These are phyloP conservation scores for Cutaneotrichosporon arboriforme DNA, from an alignment of 1,284 basidiomycete species.

Conservation along the genomic window DNA sequence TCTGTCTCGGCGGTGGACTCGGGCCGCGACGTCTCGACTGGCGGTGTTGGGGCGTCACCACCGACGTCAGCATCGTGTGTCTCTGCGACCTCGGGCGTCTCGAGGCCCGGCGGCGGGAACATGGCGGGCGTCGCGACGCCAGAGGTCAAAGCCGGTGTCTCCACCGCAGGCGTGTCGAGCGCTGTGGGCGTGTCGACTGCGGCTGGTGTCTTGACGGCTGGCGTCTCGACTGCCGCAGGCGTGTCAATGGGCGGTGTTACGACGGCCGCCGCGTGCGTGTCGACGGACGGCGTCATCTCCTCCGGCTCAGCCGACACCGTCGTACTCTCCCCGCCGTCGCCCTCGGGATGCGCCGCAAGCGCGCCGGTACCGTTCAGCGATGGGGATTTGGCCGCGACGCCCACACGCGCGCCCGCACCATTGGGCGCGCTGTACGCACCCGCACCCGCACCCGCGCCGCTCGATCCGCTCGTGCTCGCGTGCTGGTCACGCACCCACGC, in stretches of 20 bases:
- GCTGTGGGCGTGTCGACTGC: neutral
- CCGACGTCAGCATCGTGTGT: neutral
- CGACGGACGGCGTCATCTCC: neutral
- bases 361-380: neutral
- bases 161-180: neutral
- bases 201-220: neutral
- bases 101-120: neutral
- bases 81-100: neutral
- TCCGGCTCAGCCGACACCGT: neutral
- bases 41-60: too few relatives aligned
- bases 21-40: too few relatives aligned
- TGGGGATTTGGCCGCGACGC: neutral
- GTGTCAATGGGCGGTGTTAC: neutral
- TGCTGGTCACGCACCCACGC: constrained; percentile 22
- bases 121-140: neutral
- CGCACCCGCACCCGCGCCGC: too few relatives aligned
- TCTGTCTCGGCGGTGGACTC: too few relatives aligned
- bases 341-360: neutral
- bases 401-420: neutral
- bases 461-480: neutral
- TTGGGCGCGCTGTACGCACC: neutral
- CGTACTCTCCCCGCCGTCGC: neutral
- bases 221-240: neutral
- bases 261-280: neutral
- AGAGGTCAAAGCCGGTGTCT: neutral